These are phyloP conservation scores for Rhipidocladum racemiflorum DNA, from an alignment of 176 grass and related monocot genomes.

Conservation along the genomic window DNA sequence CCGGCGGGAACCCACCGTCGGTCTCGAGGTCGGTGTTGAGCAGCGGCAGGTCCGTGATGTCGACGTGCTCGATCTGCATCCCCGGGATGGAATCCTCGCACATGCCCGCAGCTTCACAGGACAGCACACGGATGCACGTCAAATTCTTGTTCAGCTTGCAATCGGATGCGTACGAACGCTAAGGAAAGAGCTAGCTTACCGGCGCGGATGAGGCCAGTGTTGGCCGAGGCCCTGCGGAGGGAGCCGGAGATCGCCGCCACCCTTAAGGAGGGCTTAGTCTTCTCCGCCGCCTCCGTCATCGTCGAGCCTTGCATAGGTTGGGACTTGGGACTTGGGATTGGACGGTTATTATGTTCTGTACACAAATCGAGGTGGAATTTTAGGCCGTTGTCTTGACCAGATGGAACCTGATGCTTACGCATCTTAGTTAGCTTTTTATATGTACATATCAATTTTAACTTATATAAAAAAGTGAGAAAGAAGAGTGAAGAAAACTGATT, in stretches of 20 bases:
- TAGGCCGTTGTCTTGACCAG: background rate
- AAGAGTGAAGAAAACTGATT: too few species aligned
- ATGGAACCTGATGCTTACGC: background rate
- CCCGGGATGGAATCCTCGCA: constrained; percentile 65
- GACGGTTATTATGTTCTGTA: too few species aligned
- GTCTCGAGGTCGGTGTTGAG: constrained; percentile 88
- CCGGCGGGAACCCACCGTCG: constrained; percentile 42
- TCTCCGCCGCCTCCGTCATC: background rate
- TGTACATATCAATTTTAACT: too few species aligned
- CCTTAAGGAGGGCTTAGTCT: constrained; percentile 9
- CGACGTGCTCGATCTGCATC: constrained; percentile 54
- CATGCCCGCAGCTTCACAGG: constrained; percentile 48
- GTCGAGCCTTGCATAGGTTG: background rate
- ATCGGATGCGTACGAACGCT: too few species aligned
- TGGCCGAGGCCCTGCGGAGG: constrained; percentile 49
- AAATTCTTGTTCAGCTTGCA: background rate
- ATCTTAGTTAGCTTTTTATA: too few species aligned
- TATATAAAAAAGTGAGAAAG: too few species aligned
- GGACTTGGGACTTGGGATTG: background rate
- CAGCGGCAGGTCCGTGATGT: constrained; percentile 70
- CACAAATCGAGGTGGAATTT: background rate
- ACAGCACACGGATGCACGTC: background rate
- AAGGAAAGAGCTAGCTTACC: constrained; percentile 16
- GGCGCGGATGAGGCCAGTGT: constrained; percentile 67
- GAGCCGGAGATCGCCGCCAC: constrained; percentile 64